Percentiles rank a stretch among this genome's conserved stretches.
phyloP scores from a whole-genome alignment of 2,329 filamentous ascomycete species.

The Cryphonectria radicalis region DNA sequence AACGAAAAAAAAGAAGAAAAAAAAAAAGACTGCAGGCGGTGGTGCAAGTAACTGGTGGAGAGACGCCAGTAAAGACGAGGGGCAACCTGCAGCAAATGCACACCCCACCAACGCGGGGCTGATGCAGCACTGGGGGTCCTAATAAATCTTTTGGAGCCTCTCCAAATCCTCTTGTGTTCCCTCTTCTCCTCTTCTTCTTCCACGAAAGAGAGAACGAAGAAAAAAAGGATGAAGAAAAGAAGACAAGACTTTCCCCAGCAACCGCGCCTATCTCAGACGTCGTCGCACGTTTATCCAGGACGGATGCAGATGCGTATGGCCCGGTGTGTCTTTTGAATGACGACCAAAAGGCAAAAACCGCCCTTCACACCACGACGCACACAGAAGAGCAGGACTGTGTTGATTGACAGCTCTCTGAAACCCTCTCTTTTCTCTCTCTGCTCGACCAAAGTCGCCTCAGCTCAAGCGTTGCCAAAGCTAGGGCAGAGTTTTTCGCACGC shows the following conservation, averaged over 20 bases:
- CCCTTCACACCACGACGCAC: neutral
- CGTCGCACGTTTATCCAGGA: neutral
- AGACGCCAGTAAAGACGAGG: neutral
- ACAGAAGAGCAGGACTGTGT: neutral
- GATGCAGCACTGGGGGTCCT: neutral
- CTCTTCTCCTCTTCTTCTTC: neutral
- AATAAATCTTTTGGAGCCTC: neutral
- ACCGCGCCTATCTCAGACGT: neutral
- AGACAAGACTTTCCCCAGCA: neutral
- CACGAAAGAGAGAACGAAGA: neutral
- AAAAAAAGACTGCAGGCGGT: neutral
- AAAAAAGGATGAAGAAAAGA: neutral
- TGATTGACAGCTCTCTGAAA: neutral
- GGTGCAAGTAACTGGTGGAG: neutral
- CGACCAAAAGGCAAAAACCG: neutral
- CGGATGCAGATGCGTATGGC: neutral
- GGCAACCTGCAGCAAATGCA: neutral
- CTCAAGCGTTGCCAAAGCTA: neutral
- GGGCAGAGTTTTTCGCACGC: neutral
- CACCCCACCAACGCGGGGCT: neutral
- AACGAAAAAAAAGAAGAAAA: neutral
- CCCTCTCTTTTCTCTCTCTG: neutral
- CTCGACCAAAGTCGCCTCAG: neutral
- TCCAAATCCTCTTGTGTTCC: neutral
- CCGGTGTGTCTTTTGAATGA: neutral